Evolutionary conservation across 345 rosid species (phyloP).

Genomic region (Rhizophora mangle): DNA sequence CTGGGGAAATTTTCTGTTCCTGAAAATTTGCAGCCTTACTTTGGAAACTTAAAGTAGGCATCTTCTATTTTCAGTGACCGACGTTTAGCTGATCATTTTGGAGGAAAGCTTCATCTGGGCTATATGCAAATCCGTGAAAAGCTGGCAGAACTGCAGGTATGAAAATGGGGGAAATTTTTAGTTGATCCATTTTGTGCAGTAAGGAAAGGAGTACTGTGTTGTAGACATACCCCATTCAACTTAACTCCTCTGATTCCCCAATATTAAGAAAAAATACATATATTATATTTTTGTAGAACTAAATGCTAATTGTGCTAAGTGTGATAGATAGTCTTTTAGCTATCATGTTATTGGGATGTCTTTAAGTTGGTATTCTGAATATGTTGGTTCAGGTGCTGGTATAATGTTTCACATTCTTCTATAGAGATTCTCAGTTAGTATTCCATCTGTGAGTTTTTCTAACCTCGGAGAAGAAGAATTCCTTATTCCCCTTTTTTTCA

Average conservation of each 20-base stretch:
- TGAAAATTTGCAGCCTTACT: background rate
- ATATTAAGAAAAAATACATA: background rate
- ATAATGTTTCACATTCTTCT: constrained; percentile 54
- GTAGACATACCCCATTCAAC: background rate
- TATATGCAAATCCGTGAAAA: constrained; percentile 98
- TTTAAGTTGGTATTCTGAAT: constrained; percentile 43
- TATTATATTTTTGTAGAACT: background rate
- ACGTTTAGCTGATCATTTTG: constrained; percentile 98
- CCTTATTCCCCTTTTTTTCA: constrained; percentile 9
- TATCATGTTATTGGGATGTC: constrained; percentile 20
- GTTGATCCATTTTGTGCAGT: background rate
- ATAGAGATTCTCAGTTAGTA: constrained; percentile 46
- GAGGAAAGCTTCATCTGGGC: constrained; percentile 98
- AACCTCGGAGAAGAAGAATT: constrained; percentile 33
- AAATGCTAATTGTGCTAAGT: constrained; percentile 12
- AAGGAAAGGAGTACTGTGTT: background rate
- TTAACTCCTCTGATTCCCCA: background rate
- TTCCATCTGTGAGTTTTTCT: constrained; percentile 56
- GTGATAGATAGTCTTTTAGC: constrained; percentile 12
- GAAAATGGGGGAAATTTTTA: background rate
- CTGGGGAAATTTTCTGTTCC: constrained; percentile 22
- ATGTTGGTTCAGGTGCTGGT: constrained; percentile 67
- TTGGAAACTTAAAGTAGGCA: background rate
- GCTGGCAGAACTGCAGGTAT: constrained; percentile 86
- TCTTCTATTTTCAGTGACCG: constrained; percentile 76